These are phyloP conservation scores for Whalleya microplaca DNA, from an alignment of 2,329 filamentous ascomycete species.

Conservation along the genomic window DNA sequence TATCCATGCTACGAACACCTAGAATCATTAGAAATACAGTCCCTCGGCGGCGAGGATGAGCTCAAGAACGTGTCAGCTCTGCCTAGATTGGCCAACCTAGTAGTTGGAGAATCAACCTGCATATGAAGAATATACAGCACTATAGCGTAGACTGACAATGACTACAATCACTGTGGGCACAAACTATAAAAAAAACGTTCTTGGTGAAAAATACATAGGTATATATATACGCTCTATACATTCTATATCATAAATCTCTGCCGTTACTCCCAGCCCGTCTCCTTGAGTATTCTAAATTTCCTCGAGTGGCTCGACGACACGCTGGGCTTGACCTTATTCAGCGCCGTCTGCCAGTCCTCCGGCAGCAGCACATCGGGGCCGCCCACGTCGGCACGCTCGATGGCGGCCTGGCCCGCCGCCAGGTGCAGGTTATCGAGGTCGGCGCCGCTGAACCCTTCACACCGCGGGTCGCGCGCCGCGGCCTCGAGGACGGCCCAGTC, in stretches of 20 bases:
- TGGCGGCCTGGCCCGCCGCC: slow-evolving; percentile 34
- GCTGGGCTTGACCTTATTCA: slow-evolving; percentile 53
- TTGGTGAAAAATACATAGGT: background rate
- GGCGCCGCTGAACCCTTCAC: slow-evolving; percentile 76
- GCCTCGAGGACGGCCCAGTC: slow-evolving; percentile 38
- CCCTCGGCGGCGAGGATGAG: no score
- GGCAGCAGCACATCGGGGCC: slow-evolving; percentile 37
- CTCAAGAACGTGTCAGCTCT: no score
- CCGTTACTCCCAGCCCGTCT: slow-evolving; percentile 34
- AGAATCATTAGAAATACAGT: no score
- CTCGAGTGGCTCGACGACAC: slow-evolving; percentile 48
- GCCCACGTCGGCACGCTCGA: slow-evolving; percentile 28
- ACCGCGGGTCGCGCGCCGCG: slow-evolving; percentile 69
- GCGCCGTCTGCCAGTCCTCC: slow-evolving; percentile 58
- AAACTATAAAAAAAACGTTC: no score
- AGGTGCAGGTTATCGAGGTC: slow-evolving; percentile 60
- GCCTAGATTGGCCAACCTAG: no score
- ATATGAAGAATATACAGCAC: no score
- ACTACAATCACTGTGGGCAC: no score
- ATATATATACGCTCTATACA: background rate
- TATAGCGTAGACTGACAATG: no score
- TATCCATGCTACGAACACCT: no score
- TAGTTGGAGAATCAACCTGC: no score
- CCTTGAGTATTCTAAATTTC: slow-evolving; percentile 46
- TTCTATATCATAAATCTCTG: background rate